Conservation (phyloP, 2,329 filamentous ascomycete species). For the Exserohilum rostratum region DNA sequence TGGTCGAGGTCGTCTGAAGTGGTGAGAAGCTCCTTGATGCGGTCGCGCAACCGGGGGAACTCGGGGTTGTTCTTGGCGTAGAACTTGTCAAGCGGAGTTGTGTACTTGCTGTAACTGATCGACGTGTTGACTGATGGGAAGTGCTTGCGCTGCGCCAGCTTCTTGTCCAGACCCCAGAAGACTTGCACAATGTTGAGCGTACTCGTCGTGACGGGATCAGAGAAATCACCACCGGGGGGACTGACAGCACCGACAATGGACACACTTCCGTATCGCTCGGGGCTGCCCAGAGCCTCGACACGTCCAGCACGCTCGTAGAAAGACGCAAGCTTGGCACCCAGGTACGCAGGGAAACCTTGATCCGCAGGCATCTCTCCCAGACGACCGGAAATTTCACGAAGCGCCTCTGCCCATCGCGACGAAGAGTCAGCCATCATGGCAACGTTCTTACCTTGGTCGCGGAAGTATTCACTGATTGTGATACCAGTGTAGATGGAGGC, state of each 20-base stretch:
- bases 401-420: conserved; percentile 96
- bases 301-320: conserved; percentile 99
- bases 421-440: conserved; percentile 99
- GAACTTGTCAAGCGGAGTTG: conserved; percentile 82
- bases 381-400: conserved; percentile 98
- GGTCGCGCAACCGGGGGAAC: conserved; percentile 89
- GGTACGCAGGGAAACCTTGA: conserved; percentile 98
- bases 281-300: conserved; percentile 83
- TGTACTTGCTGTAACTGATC: conserved; percentile 97
- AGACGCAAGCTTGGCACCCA: conserved; percentile 93
- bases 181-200: conserved; percentile 98
- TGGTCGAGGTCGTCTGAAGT: conserved; percentile 98
- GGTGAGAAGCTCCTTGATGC: conserved; percentile 90
- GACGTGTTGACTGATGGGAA: conserved; percentile 98
- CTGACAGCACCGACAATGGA: conserved; percentile 98
- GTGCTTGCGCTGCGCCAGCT: conserved; percentile 97
- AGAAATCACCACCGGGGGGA: conserved; percentile 98
- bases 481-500: conserved; percentile 97
- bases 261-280: conserved; percentile 87
- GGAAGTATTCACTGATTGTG: conserved; percentile 87
- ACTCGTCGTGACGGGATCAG: conserved; percentile 91
- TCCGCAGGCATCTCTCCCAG: conserved; percentile 99
- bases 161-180: conserved; percentile 99
- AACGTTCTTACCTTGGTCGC: conserved; percentile 94
- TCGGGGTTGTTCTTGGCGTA: conserved; percentile 94